A percentile compares a stretch with the other conserved stretches of the same genome.
phyloP scores from a whole-genome alignment of 2,329 filamentous ascomycete species.

The Emericellopsis cladophorae region DNA sequence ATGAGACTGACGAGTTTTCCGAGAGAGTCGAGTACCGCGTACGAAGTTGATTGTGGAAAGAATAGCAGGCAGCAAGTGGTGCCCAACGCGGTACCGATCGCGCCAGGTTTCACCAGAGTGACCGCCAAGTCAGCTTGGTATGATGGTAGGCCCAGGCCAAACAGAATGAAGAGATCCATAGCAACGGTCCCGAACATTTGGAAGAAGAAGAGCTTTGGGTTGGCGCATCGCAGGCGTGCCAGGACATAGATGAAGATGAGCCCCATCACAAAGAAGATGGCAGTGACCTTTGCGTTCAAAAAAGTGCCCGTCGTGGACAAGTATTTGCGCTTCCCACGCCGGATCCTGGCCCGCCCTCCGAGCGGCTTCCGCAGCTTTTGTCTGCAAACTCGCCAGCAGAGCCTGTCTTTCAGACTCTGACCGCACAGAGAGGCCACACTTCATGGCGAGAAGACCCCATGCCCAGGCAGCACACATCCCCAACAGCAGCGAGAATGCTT shows the following conservation, averaged over 20 bases:
- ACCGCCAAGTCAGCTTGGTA: constrained; percentile 25
- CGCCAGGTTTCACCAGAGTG: constrained; percentile 28
- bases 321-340: constrained; percentile 15
- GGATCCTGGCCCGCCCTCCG: constrained; percentile 7
- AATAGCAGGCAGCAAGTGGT: constrained; percentile 28
- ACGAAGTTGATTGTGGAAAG: constrained; percentile 36
- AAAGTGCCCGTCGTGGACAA: constrained; percentile 31
- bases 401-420: constrained; percentile 22
- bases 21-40: constrained; percentile 22
- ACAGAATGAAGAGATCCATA: constrained; percentile 28
- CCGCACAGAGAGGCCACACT: constrained; percentile 29
- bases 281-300: constrained; percentile 31
- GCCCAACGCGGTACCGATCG: constrained; percentile 30
- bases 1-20: constrained; percentile 17
- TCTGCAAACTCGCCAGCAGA: constrained; percentile 17
- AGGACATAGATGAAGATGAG: constrained; percentile 29
- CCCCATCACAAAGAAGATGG: constrained; percentile 21
- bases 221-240: constrained; percentile 27
- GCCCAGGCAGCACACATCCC: constrained; percentile 34
- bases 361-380: constrained; percentile 19
- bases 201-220: constrained; percentile 28
- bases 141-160: constrained; percentile 25
- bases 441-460: constrained; percentile 35
- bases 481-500: constrained; percentile 24
- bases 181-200: constrained; percentile 34